phyloP scores from a whole-genome alignment of 768 basidiomycete genomes.

The Suillus tomentosus region DNA sequence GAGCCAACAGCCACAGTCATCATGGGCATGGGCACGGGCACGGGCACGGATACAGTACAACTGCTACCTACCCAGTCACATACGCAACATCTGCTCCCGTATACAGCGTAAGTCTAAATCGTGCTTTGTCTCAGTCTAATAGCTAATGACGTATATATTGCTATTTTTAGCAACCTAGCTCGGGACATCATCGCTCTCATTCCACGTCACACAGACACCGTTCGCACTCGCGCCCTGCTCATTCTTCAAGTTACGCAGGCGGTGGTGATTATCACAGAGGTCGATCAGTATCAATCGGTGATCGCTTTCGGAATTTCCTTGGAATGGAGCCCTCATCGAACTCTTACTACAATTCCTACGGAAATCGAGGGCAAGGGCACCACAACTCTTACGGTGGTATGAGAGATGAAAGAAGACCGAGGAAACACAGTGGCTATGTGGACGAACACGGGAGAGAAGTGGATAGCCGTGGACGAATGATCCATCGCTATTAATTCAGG shows the following conservation, averaged over 20 bases:
- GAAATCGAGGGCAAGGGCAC: conserved; percentile 23
- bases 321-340: conserved; percentile 28
- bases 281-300: conserved; percentile 32
- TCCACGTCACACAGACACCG: conserved; percentile 21
- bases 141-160: background rate
- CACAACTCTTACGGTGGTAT: conserved; percentile 28
- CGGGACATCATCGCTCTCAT: conserved; percentile 22
- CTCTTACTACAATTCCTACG: conserved; percentile 17
- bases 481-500: background rate
- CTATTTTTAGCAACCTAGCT: conserved; percentile 23
- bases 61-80: conserved; percentile 7
- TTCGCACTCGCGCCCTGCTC: conserved; percentile 13
- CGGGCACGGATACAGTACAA: conserved; percentile 13
- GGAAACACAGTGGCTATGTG: conserved; percentile 15
- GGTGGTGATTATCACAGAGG: conserved; percentile 12
- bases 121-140: background rate
- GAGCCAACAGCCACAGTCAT: conserved; percentile 13
- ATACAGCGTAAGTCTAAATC: conserved; percentile 18
- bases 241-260: conserved; percentile 10
- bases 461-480: conserved; percentile 23
- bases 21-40: background rate
- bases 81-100: conserved; percentile 15
- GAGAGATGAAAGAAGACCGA: conserved; percentile 19
- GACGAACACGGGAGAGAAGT: conserved; percentile 32
- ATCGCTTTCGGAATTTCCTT: conserved; percentile 42